Evolutionary conservation across 1,284 basidiomycete species (phyloP).

Genomic region (Tilletiaria anomala): DNA sequence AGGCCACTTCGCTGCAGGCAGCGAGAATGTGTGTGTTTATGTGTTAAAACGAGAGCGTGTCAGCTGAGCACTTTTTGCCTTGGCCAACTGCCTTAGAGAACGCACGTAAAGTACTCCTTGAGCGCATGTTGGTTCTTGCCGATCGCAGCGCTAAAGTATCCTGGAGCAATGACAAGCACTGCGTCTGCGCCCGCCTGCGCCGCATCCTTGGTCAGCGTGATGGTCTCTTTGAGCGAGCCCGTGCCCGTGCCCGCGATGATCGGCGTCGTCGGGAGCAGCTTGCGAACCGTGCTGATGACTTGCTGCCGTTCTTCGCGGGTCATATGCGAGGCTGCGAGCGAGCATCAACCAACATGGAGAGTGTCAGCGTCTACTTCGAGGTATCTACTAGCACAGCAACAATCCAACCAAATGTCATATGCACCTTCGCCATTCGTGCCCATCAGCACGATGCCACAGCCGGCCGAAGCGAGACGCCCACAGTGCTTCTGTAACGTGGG

Average conservation of each 20-base stretch:
- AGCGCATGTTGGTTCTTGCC: conserved; percentile 50
- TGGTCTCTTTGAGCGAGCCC: conserved; percentile 64
- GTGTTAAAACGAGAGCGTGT: too few relatives aligned
- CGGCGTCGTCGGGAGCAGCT: conserved; percentile 52
- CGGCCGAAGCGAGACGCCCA: conserved; percentile 53
- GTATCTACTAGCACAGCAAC: too few relatives aligned
- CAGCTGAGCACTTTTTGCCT: too few relatives aligned
- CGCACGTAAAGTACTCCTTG: conserved; percentile 50
- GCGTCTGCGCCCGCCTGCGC: conserved; percentile 69
- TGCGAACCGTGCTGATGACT: conserved; percentile 58
- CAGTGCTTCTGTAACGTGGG: conserved; percentile 60
- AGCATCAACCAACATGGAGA: not conserved
- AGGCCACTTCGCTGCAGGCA: conserved; percentile 60
- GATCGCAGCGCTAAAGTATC: conserved; percentile 68
- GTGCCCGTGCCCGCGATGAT: conserved; percentile 68
- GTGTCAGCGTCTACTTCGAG: conserved; percentile 46
- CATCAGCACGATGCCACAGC: conserved; percentile 59
- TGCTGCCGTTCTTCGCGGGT: conserved; percentile 55
- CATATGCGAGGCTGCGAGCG: conserved; percentile 59
- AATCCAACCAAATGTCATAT: too few relatives aligned
- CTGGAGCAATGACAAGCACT: conserved; percentile 64
- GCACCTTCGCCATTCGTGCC: conserved; percentile 82
- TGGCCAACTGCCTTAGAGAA: conserved; percentile 1
- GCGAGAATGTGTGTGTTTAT: too few relatives aligned
- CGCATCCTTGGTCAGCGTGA: conserved; percentile 57